Base-by-base conservation (phyloP, 2,329 filamentous ascomycete genomes). In the Leptosphaerulina australis region DNA sequence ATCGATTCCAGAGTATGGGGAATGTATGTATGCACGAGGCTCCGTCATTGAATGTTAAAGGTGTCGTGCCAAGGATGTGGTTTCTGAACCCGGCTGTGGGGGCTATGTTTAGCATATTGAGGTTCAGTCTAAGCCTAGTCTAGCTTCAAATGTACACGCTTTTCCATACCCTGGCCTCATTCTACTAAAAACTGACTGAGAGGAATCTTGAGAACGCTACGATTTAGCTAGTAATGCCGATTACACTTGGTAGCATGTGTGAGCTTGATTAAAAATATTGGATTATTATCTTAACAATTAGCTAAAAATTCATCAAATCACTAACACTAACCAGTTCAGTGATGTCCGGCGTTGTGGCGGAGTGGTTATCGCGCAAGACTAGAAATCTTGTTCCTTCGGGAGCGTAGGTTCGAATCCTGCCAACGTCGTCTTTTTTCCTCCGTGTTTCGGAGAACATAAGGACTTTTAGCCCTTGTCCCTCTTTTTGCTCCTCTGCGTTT, bases 361-460 rank as follows among this genome's bases (percentile, higher is more conserved):
- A 72, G 70, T 72, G 69, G 70, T 72, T 72, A 72, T 73, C 69
- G 70, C 70, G 69, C 66, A 73, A 71, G 70, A 70, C 70, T 72
- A 71, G 70, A 71, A 71, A 71, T 70, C 70, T 70, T 72, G 66
- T 72, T 72, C 70, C 70, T 71, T 72, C 69, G 69, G 70, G 70
- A 72, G 70, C 70, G 69, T 66, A 63, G 63, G 70, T 72, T 72
- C 69, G 67, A 72, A 66, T 72, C 68, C 64, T 63, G 69, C 67
- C 63, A 56, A 67, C 67, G 69, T 72, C 68, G 69, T 46, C 44
- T 39, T 63, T 69, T 69, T 66, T 65, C n/a, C n/a, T n/a, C n/a
- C n/a, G n/a, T n/a, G n/a, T n/a, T n/a, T n/a, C n/a, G n/a, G n/a
- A n/a, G n/a, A n/a, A n/a, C n/a, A n/a, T n/a, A n/a, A n/a, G n/a